Conservation (phyloP, 106 monocot species). For the Iris macrosiphon region DNA sequence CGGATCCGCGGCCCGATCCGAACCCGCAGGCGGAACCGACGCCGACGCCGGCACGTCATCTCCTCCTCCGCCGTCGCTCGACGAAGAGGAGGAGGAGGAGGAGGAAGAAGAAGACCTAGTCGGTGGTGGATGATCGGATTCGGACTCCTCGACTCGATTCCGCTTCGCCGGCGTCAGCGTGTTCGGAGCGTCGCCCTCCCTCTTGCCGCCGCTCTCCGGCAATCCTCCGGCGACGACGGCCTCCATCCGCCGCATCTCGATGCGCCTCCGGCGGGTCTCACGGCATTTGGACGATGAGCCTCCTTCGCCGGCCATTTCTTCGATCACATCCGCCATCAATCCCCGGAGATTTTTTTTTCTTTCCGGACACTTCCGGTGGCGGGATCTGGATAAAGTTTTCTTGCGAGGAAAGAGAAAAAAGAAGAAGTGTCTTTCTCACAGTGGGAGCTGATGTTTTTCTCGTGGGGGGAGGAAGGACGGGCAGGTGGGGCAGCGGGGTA, state of each 20-base stretch:
- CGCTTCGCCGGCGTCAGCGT: background rate
- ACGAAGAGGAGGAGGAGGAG: background rate
- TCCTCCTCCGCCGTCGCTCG: background rate
- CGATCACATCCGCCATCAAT: too few species aligned
- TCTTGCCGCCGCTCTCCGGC: background rate
- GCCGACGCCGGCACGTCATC: background rate
- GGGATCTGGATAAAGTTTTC: too few species aligned
- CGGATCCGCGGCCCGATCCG: background rate
- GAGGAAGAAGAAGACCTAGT: constrained; percentile 1
- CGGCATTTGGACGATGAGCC: constrained; percentile 8
- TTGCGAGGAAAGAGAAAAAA: too few species aligned
- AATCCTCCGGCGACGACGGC: too few species aligned
- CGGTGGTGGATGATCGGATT: background rate
- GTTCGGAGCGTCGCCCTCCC: background rate
- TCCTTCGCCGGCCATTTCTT: background rate
- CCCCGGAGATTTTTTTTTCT: too few species aligned
- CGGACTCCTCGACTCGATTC: background rate
- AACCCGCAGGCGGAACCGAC: background rate
- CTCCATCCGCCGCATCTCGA: constrained; percentile 6
- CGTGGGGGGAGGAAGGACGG: too few species aligned
- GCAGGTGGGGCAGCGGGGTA: background rate
- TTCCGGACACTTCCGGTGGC: too few species aligned
- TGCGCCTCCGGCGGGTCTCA: background rate
- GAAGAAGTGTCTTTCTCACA: too few species aligned
- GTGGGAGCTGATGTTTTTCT: too few species aligned